phyloP scores from a whole-genome alignment of 306 rosid genomes.

The Cicer pinnatifidum region DNA sequence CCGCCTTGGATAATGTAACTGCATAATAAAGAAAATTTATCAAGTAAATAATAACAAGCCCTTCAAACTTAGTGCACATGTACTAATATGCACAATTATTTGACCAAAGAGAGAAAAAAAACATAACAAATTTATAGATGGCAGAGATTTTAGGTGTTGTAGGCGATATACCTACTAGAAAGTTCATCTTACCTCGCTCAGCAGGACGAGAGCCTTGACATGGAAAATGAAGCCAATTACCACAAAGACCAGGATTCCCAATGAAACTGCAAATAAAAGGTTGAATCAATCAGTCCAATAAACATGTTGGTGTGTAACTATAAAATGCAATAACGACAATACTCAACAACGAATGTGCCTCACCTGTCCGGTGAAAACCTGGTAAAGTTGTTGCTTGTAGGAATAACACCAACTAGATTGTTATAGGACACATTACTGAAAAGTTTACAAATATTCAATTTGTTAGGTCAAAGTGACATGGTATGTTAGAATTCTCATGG shows the following conservation, averaged over 20 bases:
- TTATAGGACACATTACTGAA: slow-evolving; percentile 90
- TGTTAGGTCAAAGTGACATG: neutral
- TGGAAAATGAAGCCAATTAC: slow-evolving; percentile 72
- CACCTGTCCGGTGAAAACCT: slow-evolving; percentile 87
- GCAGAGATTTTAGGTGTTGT: too few species aligned
- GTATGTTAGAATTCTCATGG: neutral
- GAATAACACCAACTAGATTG: slow-evolving; percentile 81
- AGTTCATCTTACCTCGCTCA: slow-evolving; percentile 63
- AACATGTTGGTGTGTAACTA: neutral
- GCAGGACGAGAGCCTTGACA: slow-evolving; percentile 68
- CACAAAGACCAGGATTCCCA: slow-evolving; percentile 90
- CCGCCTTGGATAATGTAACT: slow-evolving; percentile 87
- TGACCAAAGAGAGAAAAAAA: too few species aligned
- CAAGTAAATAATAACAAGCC: neutral
- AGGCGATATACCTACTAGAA: neutral
- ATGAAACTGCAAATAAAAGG: slow-evolving; percentile 63
- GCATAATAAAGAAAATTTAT: slow-evolving; percentile 34
- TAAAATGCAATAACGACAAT: neutral
- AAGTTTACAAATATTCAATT: slow-evolving; percentile 34
- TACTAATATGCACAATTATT: too few species aligned
- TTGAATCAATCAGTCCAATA: slow-evolving; percentile 31
- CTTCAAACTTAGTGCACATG: neutral
- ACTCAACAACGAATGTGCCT: slow-evolving; percentile 22
- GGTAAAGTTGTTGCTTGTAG: slow-evolving; percentile 84
- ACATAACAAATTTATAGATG: too few species aligned